Evolutionary conservation across 2,329 filamentous ascomycete species (phyloP).

Genomic region (Claviceps sp.): DNA sequence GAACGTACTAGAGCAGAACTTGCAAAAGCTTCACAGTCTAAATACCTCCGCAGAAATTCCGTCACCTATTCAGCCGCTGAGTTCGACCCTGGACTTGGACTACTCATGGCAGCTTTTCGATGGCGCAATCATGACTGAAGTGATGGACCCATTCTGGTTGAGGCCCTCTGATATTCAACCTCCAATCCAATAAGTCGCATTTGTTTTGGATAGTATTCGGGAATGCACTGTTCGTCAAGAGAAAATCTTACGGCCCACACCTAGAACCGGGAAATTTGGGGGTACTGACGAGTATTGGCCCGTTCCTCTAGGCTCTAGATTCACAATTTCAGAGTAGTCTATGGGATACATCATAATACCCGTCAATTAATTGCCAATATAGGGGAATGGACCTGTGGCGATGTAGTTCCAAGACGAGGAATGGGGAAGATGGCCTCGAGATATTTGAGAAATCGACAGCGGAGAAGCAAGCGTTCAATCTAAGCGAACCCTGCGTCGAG

Average conservation of each 20-base stretch:
- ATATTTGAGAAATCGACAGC: background rate
- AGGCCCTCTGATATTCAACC: background rate
- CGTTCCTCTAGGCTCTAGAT: too few relatives aligned
- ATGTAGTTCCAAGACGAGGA: too few relatives aligned
- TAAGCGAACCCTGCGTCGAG: background rate
- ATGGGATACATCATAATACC: too few relatives aligned
- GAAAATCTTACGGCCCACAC: too few relatives aligned
- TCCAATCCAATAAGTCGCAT: background rate
- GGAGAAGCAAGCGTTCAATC: background rate
- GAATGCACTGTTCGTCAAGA: background rate
- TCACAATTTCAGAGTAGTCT: too few relatives aligned
- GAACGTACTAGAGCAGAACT: slow-evolving; percentile 12
- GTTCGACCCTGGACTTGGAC: slow-evolving; percentile 6
- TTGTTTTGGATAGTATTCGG: background rate
- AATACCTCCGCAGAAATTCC: background rate
- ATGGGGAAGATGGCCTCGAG: too few relatives aligned
- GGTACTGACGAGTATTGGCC: too few relatives aligned
- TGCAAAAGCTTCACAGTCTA: slow-evolving; percentile 14
- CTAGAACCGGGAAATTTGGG: background rate
- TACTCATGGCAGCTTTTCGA: slow-evolving; percentile 11
- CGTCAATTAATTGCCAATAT: too few relatives aligned
- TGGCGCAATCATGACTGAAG: slow-evolving; percentile 5
- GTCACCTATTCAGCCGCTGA: slow-evolving; percentile 5
- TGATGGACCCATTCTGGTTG: slow-evolving; percentile 3
- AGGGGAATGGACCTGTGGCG: too few relatives aligned